Evolutionary conservation across 2,329 filamentous ascomycete species (phyloP), one percentile per base, ranked within the genome.

Genomic region (Neonectria coccinea): DNA sequence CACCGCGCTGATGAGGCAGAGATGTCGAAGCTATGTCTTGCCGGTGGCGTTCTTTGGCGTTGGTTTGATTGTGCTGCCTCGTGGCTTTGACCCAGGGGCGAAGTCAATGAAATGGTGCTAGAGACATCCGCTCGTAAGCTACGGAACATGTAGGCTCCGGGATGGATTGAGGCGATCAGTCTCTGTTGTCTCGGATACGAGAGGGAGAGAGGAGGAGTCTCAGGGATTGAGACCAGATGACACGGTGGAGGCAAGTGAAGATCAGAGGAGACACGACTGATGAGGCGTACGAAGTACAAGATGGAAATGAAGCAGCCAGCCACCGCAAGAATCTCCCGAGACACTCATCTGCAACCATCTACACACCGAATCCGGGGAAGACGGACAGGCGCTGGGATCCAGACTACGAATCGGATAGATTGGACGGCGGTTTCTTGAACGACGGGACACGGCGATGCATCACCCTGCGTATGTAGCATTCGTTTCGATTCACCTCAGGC

Each of bases 361-460:
- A 33, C 29, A 51, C n/a, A 51, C n/a, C 10, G 36, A 59, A 53
- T 55, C 55, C 27, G 60, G 60, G 60, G 60, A 59, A 63, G 25
- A 25, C 29, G 42, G 44, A 51, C 31, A 36, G 44, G 39, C 60
- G 33, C 55, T 42, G 54, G 55, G 48, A 31, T n/a, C 29, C 29
- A 25, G 55, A 41, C 39, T 31, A 33, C 27, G 27, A 31, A 33
- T 50, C 55, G 14, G 33, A 20, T 57, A 57, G 39, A 56, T 51
- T 51, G 48, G 29, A n/a, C 6, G n/a, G 48, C 12, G 48, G 48
- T 33, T 33, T n/a, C 27, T 51, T 51, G 47, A 20, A 20, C 10
- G 10, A 51, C 3, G 39, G 39, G 16, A 31, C 27, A 33, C 45
- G 8, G 14, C 33, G 33, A 36, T 36, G 33, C 33, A 36, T 12